Evolutionary conservation across 2,329 filamentous ascomycete genomes (phyloP).

Genomic region (Emergomyces orientalis): DNA sequence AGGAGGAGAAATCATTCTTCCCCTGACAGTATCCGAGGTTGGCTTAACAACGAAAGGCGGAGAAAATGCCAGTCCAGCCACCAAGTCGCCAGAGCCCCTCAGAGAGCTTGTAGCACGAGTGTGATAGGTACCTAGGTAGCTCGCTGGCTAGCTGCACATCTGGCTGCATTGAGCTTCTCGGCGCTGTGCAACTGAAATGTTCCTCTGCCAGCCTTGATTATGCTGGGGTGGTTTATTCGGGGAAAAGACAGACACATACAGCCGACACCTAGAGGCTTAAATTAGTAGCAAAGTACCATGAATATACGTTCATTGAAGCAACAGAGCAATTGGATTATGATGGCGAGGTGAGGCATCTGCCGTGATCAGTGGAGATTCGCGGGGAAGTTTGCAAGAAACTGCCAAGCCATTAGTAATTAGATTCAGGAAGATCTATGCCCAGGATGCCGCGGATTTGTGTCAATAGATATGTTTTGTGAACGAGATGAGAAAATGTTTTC

Average conservation of each 20-base stretch:
- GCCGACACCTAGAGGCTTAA: not conserved
- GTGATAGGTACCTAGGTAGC: not conserved
- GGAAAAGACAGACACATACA: not conserved
- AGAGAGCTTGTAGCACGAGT: not conserved
- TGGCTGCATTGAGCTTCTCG: not conserved
- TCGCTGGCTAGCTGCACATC: not conserved
- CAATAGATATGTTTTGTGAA: not conserved
- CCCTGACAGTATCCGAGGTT: not conserved
- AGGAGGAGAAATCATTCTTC: not conserved
- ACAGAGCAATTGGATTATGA: not conserved
- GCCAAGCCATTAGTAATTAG: not conserved
- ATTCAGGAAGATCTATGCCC: not conserved
- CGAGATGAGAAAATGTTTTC: not conserved
- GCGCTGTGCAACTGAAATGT: not conserved
- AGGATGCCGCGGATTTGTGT: not conserved
- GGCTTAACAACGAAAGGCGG: not conserved
- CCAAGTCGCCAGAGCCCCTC: not conserved
- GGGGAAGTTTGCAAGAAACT: not conserved
- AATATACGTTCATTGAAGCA: not conserved
- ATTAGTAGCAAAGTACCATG: not conserved
- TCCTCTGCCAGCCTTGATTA: not conserved
- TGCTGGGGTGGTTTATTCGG: not conserved
- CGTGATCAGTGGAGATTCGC: not conserved
- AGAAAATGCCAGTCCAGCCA: not conserved
- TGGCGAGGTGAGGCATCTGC: not conserved